These are phyloP conservation scores for Mucor piriformis DNA, from an alignment of 371 early-diverging fungal species.

Conservation along the genomic window DNA sequence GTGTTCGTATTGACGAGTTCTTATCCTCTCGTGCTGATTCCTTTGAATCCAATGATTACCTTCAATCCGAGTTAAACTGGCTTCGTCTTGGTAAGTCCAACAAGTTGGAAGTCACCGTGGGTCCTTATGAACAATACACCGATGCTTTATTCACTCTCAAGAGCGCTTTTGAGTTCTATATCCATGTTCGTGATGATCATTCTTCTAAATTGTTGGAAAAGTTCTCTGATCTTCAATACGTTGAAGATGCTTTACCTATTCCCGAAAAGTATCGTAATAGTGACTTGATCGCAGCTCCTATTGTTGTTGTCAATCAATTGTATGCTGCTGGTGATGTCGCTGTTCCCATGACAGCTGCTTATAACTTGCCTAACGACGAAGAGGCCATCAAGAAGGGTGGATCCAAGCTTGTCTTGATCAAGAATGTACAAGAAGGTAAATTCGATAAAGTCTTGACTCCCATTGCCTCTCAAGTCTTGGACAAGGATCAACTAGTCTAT, in stretches of 20 bases:
- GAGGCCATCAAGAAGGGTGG: conserved; percentile 74
- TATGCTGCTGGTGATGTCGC: conserved; percentile 77
- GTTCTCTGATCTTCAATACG: conserved; percentile 71
- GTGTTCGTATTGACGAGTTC: conserved; percentile 61
- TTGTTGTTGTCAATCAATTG: conserved; percentile 81
- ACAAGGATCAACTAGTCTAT: conserved; percentile 54
- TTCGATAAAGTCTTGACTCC: conserved; percentile 69
- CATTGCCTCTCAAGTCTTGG: conserved; percentile 66
- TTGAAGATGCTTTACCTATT: conserved; percentile 75
- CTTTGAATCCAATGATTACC: conserved; percentile 68
- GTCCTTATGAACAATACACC: conserved; percentile 84
- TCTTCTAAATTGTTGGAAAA: conserved; percentile 65
- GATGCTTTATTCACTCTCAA: conserved; percentile 72
- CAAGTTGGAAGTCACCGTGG: conserved; percentile 69
- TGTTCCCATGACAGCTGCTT: conserved; percentile 76
- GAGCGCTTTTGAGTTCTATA: conserved; percentile 73
- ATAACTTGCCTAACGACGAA: conserved; percentile 85
- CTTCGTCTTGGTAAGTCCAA: conserved; percentile 64
- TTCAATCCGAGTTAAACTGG: conserved; percentile 77
- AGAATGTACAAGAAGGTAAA: conserved; percentile 83
- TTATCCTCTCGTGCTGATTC: conserved; percentile 64
- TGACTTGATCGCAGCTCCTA: conserved; percentile 72
- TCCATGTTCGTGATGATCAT: conserved; percentile 76
- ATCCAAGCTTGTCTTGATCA: conserved; percentile 79
- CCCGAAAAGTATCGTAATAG: conserved; percentile 74